Base-by-base conservation (phyloP, 305 asterid genomes). In the Plantago coronopus region DNA sequence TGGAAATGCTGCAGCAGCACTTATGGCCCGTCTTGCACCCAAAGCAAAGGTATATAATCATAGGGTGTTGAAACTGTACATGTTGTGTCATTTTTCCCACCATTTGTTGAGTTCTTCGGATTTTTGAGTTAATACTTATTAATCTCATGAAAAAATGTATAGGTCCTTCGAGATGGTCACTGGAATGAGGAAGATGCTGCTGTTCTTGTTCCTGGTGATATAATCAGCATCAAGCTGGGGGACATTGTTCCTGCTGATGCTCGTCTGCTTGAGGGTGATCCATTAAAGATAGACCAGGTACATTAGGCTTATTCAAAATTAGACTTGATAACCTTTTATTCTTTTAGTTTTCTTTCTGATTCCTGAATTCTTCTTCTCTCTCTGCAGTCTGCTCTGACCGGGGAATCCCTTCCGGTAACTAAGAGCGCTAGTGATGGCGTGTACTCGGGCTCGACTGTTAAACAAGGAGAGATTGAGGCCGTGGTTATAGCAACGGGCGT, bases 391-490 rank as follows among this genome's bases (percentile, higher is more conserved):
- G 84, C 96, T 67, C 70, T 87, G 42, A 87, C 95, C 0, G 95
- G 95, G 62, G 95, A 87, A 67, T 87, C 93, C 68, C 85, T 86
- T 53, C 89, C 95, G 0, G 90, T 69, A 63, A 75, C 89, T 0
- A 87, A 87, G 66, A 66, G 72, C 48, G 81, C 96, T 5, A 82
- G 89, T 18, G 89, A 87, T 66, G 88, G 88, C 48, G 91, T 85
- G 43, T 87, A 81, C 72, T 81, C 96, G 8, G 94, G 96, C 7
- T 87, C 96, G 54, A 87, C 90, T 34, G 88, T 88, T 68, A 87
- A 83, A 70, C 96, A 87, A 60, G 94, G 96, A 37, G 95, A 87
- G 78, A 87, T 87, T 61, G 95, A 87, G 16, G 95, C 90, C 13
- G 59, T 87, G 62, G 94, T 87, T 49, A 81, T 84, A 47, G 96